Percentiles rank a stretch among this genome's conserved stretches.
Evolutionary conservation across 2,329 filamentous ascomycete species (phyloP).

Genomic region (Mycosphaerella sp.): DNA sequence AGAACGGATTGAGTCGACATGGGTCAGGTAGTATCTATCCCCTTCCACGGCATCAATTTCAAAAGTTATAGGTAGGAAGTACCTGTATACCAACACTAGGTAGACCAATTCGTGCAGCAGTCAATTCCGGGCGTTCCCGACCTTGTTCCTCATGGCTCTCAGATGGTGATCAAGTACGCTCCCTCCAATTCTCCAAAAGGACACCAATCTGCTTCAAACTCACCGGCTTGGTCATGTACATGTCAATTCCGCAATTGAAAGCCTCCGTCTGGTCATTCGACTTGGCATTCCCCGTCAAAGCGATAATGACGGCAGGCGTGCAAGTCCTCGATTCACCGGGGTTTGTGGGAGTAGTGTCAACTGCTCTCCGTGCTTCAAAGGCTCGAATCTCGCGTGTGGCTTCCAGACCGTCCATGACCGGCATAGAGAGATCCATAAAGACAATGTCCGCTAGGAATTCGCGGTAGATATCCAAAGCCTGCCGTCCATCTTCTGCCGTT

Average conservation of each 20-base stretch:
- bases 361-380: conserved; percentile 21
- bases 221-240: conserved; percentile 33
- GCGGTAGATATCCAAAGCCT: conserved; percentile 42
- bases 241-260: conserved; percentile 27
- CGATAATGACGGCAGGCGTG: conserved; percentile 23
- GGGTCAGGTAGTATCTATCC: too few species aligned
- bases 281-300: conserved; percentile 31
- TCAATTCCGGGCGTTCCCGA: too few species aligned
- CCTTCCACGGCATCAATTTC: too few species aligned
- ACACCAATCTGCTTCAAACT: conserved; percentile 25
- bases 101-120: too few species aligned
- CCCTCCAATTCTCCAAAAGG: conserved; percentile 18
- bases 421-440: conserved; percentile 43
- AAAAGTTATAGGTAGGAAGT: too few species aligned
- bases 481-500: conserved; percentile 42
- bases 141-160: neutral
- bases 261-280: conserved; percentile 26
- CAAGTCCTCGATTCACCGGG: neutral
- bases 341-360: neutral
- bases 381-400: conserved; percentile 28
- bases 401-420: conserved; percentile 33
- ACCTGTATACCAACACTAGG: too few species aligned
- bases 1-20: too few species aligned
- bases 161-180: neutral
- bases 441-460: conserved; percentile 39